Evolutionary conservation across 2,329 filamentous ascomycete genomes (phyloP).

Genomic region (Fusarium algeriense): DNA sequence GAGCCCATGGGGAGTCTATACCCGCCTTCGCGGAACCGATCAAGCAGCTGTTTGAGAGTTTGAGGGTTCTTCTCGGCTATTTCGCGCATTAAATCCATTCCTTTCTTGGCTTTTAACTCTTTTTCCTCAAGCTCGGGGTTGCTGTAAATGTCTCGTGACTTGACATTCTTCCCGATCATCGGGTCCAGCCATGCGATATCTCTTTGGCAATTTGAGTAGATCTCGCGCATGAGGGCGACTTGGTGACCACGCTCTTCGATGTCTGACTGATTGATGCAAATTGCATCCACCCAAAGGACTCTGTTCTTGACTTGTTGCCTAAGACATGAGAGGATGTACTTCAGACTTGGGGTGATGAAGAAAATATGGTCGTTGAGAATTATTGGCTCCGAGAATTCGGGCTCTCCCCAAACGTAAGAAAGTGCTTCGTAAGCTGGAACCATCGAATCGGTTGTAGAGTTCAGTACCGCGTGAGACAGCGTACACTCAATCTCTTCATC

Average conservation of each 20-base stretch:
- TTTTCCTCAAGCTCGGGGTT: fast-evolving
- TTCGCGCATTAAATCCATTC: background rate
- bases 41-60: constrained; percentile 9
- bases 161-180: background rate
- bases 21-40: background rate
- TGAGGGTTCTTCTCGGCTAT: background rate
- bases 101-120: background rate
- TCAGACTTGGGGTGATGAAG: constrained; percentile 9
- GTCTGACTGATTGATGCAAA: constrained; percentile 33
- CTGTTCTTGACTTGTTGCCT: background rate
- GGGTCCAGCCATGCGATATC: constrained; percentile 34
- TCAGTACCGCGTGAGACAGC: background rate
- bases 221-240: constrained; percentile 22
- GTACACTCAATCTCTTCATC: background rate
- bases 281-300: constrained; percentile 29
- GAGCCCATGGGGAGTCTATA: fast-evolving
- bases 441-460: fast-evolving
- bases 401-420: constrained; percentile 34
- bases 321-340: background rate
- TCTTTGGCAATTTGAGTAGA: constrained; percentile 18
- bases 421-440: constrained; percentile 22
- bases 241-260: constrained; percentile 15
- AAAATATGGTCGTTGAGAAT: constrained; percentile 4
- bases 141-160: background rate
- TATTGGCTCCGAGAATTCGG: constrained; percentile 2